These are phyloP conservation scores for Sungouiozyma ichnusensis DNA, from an alignment of 805 yeast species.

Conservation along the genomic window DNA sequence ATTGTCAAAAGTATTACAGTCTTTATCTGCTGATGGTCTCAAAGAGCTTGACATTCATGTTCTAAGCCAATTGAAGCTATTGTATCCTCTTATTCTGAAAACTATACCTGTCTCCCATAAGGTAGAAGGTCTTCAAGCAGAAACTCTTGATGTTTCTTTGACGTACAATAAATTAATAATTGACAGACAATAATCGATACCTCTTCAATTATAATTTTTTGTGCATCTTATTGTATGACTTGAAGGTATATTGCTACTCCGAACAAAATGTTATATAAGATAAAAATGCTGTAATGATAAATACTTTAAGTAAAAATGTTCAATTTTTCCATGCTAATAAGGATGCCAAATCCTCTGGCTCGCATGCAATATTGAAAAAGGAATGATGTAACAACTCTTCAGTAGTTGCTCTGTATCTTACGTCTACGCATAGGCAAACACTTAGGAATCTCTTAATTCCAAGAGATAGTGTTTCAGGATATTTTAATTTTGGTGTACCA, in stretches of 20 bases:
- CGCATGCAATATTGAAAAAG: slow-evolving; percentile 56
- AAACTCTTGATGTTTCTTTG: slow-evolving; percentile 20
- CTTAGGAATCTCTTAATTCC: slow-evolving; percentile 78
- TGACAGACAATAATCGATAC: neutral
- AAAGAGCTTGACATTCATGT: neutral
- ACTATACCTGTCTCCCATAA: slow-evolving; percentile 28
- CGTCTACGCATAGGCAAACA: slow-evolving; percentile 91
- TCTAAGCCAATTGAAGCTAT: slow-evolving; percentile 3
- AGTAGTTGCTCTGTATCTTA: slow-evolving; percentile 80
- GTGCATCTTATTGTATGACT: neutral
- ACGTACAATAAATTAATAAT: slow-evolving; percentile 18
- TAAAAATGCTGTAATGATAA: neutral
- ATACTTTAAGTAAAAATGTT: neutral
- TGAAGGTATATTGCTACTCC: neutral
- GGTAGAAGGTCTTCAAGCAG: slow-evolving; percentile 21
- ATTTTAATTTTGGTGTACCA: slow-evolving; percentile 91
- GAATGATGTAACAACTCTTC: slow-evolving; percentile 75
- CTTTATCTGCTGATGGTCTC: neutral
- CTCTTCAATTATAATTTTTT: neutral
- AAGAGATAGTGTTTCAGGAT: slow-evolving; percentile 72
- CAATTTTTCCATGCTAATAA: slow-evolving; percentile 43
- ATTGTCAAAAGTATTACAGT: slow-evolving; percentile 23
- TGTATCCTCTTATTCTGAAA: slow-evolving; percentile 24
- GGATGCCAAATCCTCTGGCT: slow-evolving; percentile 46
- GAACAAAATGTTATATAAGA: slow-evolving; percentile 1